Evolutionary conservation across 2,329 filamentous ascomycete species (phyloP).

Genomic region (Neofusicoccum kwambonambiense): DNA sequence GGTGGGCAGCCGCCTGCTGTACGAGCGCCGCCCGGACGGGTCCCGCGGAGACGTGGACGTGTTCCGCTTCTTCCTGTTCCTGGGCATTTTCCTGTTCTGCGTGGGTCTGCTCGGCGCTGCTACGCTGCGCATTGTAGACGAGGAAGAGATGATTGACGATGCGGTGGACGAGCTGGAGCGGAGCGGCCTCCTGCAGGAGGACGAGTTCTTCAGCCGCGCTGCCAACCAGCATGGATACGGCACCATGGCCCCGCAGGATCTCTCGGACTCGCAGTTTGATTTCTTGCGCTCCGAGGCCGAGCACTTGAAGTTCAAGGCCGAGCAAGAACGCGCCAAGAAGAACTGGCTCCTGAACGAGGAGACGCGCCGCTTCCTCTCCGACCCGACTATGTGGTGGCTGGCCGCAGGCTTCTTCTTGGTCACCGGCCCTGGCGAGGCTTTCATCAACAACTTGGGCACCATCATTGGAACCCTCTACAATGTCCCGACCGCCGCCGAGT

Average conservation of each 20-base stretch:
- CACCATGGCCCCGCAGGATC: constrained; percentile 51
- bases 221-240: constrained; percentile 62
- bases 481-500: constrained; percentile 49
- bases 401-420: constrained; percentile 89
- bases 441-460: constrained; percentile 95
- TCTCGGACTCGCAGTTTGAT: constrained; percentile 48
- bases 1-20: constrained; percentile 74
- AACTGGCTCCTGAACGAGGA: constrained; percentile 89
- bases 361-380: constrained; percentile 77
- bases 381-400: constrained; percentile 95
- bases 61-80: constrained; percentile 83
- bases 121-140: constrained; percentile 74
- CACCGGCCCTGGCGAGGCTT: constrained; percentile 92
- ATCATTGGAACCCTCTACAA: constrained; percentile 83
- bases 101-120: constrained; percentile 74
- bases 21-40: constrained; percentile 65
- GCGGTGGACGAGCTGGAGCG: constrained; percentile 88
- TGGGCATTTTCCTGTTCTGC: constrained; percentile 67
- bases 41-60: constrained; percentile 64
- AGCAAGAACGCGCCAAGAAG: constrained; percentile 70
- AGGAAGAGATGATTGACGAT: constrained; percentile 83
- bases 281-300: constrained; percentile 46
- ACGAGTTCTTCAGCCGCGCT: constrained; percentile 65
- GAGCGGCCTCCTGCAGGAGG: constrained; percentile 77
- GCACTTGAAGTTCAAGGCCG: constrained; percentile 46